Base-by-base conservation (phyloP, 257 asterid species). In the Echites panduratus region DNA sequence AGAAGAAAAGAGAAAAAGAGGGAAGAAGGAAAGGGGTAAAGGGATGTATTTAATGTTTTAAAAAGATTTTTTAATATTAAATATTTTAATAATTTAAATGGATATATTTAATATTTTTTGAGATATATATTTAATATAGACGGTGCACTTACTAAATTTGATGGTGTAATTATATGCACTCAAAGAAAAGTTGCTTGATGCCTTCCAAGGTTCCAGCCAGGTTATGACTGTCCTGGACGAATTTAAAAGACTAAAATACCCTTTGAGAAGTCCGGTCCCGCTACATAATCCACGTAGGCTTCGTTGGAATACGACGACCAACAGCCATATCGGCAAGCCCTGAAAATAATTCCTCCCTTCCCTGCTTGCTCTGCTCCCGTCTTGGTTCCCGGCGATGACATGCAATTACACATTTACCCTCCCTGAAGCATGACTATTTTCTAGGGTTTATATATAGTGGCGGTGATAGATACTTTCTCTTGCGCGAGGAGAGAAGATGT, bases 401-500 rank as follows among this genome's bases (percentile, higher is more conserved):
- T 64, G 69, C 38, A 64, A 64, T 19, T 64, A 38, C 69, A 35
- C 69, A 38, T 64, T 38, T 64, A 38, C 49, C 69, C 69, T 63
- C 68, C 49, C 69, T 64, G 69, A 35, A 64, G 27, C 29, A 64
- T 19, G 29, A 17, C 69, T 49, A 9, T 19, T 38, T 64, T 5
- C 69, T 64, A 38, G 48, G 68, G 12, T 63, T 35, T 7, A 7
- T 35, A 8, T 35, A 32, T 38, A 63, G 24, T 14, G 67, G 45
- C 10, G 40, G 67, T 38, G 13, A 32, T 1, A 62, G 45, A 62
- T 62, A 29, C 12, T 1, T 32, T 53, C 59, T 20, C 20, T 53
- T 32, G 19, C 24, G 67, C 2, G 44, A 57, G 47, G 71, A 1
- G 44, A 57, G 47, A 69, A 72, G 22, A 87, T 87, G 89, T 72